Percentiles rank a stretch among this genome's conserved stretches.
Evolutionary conservation across 176 grass and related monocot species (phyloP).

Genomic region (Oryza rufipogon): DNA sequence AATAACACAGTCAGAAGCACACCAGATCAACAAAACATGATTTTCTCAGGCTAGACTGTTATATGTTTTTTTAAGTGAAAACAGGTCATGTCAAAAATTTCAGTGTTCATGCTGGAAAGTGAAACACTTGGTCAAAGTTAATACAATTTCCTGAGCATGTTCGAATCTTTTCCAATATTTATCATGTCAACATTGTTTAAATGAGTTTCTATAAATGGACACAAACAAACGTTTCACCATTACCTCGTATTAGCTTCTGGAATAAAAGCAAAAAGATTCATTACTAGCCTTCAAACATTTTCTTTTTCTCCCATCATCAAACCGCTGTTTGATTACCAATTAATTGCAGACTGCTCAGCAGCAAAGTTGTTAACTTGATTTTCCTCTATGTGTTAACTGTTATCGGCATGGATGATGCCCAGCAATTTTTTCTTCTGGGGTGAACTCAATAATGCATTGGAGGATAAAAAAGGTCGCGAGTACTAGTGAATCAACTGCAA

Average conservation of each 20-base stretch:
- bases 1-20: neutral
- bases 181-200: neutral
- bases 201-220: neutral
- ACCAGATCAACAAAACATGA: neutral
- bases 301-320: no score
- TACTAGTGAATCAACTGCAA: neutral
- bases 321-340: neutral
- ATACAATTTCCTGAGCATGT: neutral
- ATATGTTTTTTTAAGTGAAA: neutral
- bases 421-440: neutral
- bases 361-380: neutral
- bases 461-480: neutral
- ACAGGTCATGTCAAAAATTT: neutral
- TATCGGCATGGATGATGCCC: neutral
- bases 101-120: neutral
- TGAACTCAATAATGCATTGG: neutral
- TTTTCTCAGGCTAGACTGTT: neutral
- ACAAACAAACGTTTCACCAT: neutral
- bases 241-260: neutral
- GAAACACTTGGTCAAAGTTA: neutral
- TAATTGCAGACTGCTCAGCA: neutral
- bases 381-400: neutral
- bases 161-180: slow-evolving; percentile 11
- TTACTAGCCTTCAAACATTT: neutral
- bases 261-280: neutral